These are phyloP conservation scores for Tetramitus jugosus DNA, from an alignment of 208 protist genomes.

Conservation along the genomic window DNA sequence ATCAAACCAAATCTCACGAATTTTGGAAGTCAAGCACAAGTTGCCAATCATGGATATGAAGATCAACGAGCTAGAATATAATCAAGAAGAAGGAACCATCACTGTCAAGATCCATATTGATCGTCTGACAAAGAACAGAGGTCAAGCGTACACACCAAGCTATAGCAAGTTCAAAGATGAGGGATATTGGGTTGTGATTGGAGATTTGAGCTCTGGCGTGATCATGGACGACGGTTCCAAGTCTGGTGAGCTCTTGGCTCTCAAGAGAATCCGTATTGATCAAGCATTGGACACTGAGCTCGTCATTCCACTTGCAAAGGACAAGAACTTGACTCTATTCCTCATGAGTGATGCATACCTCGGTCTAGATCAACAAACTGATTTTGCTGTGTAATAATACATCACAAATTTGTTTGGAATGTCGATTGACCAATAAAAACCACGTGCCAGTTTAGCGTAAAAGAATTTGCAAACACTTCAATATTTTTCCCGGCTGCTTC, in stretches of 20 bases:
- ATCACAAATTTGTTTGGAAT: no score
- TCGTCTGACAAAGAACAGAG: neutral
- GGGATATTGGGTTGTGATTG: conserved; percentile 77
- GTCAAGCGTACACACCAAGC: conserved; percentile 48
- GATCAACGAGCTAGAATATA: conserved; percentile 37
- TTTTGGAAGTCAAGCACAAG: conserved; percentile 58
- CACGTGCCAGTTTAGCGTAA: no score
- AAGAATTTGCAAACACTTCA: no score
- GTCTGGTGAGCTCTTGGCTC: conserved; percentile 73
- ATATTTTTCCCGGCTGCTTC: no score
- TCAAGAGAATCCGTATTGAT: conserved; percentile 60
- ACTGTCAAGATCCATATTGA: neutral
- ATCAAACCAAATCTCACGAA: conserved; percentile 44
- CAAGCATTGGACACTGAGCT: neutral
- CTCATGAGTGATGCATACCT: conserved; percentile 6
- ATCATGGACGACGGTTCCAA: no score
- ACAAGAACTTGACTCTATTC: neutral
- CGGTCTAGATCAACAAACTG: neutral
- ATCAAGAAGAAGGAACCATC: conserved; percentile 35
- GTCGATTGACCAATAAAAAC: no score
- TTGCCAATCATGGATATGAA: conserved; percentile 65
- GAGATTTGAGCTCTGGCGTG: conserved; percentile 54
- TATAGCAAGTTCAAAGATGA: conserved; percentile 80
- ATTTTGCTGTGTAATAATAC: no score
- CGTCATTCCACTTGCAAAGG: neutral